phyloP scores from a whole-genome alignment of 805 yeast species.

The Sungouiozyma intestinalis region DNA sequence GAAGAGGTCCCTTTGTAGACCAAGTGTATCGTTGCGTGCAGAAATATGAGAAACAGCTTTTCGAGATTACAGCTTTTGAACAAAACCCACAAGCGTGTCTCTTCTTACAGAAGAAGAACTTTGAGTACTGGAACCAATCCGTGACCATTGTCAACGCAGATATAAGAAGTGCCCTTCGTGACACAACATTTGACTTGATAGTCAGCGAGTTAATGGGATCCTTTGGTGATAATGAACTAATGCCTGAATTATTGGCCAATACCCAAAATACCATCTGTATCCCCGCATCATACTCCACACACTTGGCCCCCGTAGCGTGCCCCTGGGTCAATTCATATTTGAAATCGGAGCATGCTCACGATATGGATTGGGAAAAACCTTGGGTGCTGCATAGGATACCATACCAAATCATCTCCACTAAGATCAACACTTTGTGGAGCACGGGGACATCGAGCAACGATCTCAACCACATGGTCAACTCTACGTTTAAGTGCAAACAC shows the following conservation, averaged over 20 bases:
- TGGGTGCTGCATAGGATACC: slow-evolving; percentile 36
- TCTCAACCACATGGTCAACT: slow-evolving; percentile 19
- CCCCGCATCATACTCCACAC: slow-evolving; percentile 50
- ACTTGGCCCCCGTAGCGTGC: slow-evolving; percentile 55
- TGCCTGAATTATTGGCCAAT: slow-evolving; percentile 59
- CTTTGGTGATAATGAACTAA: slow-evolving; percentile 83
- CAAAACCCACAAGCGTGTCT: slow-evolving; percentile 54
- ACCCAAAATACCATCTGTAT: slow-evolving; percentile 45
- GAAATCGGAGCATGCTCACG: slow-evolving; percentile 4
- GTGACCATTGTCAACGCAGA: slow-evolving; percentile 50
- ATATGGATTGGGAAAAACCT: slow-evolving; percentile 31
- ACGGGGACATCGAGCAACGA: slow-evolving; percentile 27
- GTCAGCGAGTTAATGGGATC: slow-evolving; percentile 82
- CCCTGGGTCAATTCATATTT: slow-evolving; percentile 32
- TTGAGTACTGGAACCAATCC: slow-evolving; percentile 39
- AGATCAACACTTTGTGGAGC: slow-evolving; percentile 47
- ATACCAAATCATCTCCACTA: slow-evolving; percentile 37
- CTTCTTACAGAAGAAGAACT: slow-evolving; percentile 39
- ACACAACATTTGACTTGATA: slow-evolving; percentile 35
- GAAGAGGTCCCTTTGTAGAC: slow-evolving; percentile 73
- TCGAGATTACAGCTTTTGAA: slow-evolving; percentile 51
- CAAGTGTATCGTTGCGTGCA: slow-evolving; percentile 36
- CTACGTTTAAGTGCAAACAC: slow-evolving; percentile 36
- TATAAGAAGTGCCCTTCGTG: slow-evolving; percentile 22
- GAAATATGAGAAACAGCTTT: slow-evolving; percentile 10